phyloP scores from a whole-genome alignment of 257 asterid genomes.

The Solanum raphanifolium region DNA sequence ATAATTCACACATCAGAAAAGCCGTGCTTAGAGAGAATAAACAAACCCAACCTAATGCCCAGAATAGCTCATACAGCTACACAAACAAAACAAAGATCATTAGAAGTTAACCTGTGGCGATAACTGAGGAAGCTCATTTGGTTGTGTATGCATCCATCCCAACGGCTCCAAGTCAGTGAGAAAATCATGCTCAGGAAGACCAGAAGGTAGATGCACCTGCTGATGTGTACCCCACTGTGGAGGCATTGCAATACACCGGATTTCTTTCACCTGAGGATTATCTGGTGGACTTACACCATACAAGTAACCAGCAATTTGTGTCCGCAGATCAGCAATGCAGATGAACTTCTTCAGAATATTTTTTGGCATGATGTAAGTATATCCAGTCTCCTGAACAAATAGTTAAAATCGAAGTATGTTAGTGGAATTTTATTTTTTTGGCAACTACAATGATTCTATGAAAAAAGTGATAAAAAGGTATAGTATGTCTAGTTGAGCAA shows the following conservation, averaged over 20 bases:
- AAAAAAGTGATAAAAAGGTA: neutral
- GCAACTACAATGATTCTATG: neutral
- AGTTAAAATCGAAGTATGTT: neutral
- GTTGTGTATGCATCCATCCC: constrained; percentile 99
- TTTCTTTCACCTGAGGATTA: constrained; percentile 98
- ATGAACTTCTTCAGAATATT: constrained; percentile 93
- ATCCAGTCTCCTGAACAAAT: constrained; percentile 88
- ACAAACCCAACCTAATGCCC: neutral
- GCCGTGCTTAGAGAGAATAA: neutral
- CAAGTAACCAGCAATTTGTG: constrained; percentile 89
- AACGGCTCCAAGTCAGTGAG: constrained; percentile 86
- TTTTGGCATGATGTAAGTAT: constrained; percentile 95
- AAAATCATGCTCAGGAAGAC: constrained; percentile 91
- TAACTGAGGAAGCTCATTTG: constrained; percentile 94
- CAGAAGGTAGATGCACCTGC: constrained; percentile 85
- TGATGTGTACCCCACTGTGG: constrained; percentile 99
- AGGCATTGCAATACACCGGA: constrained; percentile 91
- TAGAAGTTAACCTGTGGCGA: constrained; percentile 65
- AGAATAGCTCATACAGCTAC: neutral
- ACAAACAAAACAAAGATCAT: neutral
- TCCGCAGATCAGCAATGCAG: constrained; percentile 91
- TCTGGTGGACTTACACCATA: constrained; percentile 97
- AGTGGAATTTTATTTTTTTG: neutral
- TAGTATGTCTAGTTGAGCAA: neutral
- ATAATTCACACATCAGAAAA: neutral